A percentile compares a stretch with the other conserved stretches of the same genome.
These are phyloP conservation scores for Tephrocybe sp. DNA, from an alignment of 768 basidiomycete species.

Conservation along the genomic window DNA sequence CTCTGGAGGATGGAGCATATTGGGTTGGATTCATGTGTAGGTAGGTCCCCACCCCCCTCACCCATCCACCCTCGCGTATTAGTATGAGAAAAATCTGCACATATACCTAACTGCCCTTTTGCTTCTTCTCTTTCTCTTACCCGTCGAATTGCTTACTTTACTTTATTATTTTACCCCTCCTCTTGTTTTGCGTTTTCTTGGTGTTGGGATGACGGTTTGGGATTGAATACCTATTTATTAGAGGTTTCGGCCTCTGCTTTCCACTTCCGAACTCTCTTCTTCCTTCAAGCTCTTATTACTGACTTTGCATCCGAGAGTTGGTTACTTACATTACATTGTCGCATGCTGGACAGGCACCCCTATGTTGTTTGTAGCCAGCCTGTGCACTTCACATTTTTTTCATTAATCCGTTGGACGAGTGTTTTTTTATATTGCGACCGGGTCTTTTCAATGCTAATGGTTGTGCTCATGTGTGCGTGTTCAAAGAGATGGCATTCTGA, in stretches of 20 bases:
- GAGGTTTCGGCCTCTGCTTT: background rate
- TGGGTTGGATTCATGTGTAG: background rate
- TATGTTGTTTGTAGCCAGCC: conserved; percentile 8
- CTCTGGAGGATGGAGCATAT: background rate
- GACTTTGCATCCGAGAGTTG: background rate
- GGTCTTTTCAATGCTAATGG: no score
- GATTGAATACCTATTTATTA: conserved; percentile 13
- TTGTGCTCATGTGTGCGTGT: no score
- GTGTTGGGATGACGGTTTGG: conserved; percentile 12
- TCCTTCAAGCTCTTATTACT: conserved; percentile 1
- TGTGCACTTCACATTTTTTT: no score
- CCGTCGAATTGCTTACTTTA: background rate
- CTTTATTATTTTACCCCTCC: conserved; percentile 3
- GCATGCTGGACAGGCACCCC: conserved; percentile 20
- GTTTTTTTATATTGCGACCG: no score
- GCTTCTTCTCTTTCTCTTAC: conserved; percentile 4
- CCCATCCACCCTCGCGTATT: background rate
- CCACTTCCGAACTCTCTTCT: conserved; percentile 1
- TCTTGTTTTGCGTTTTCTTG: conserved; percentile 14
- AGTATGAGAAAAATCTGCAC: conserved; percentile 6
- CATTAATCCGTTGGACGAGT: background rate
- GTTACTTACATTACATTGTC: conserved; percentile 14
- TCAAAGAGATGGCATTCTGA: no score
- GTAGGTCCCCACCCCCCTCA: background rate
- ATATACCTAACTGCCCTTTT: conserved; percentile 14